phyloP scores from a whole-genome alignment of 495 filamentous ascomycete species.

The Lasiosphaeriaceae sp. region DNA sequence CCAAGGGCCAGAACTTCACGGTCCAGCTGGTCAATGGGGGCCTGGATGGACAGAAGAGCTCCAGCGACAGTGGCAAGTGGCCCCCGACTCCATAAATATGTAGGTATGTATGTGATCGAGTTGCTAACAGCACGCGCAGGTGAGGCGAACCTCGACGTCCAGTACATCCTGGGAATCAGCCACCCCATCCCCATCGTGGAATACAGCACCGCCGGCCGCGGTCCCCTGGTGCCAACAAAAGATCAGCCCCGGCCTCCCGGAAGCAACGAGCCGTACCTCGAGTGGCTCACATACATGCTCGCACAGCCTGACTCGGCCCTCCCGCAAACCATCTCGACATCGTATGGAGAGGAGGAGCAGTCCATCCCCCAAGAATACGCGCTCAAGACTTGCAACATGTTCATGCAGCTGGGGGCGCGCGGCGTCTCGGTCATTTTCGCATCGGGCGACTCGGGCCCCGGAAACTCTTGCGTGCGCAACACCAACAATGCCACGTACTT shows the following conservation, averaged over 20 bases:
- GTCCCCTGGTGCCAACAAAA: slow-evolving; percentile 56
- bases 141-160: slow-evolving; percentile 75
- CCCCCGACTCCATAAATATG: too few species aligned
- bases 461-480: slow-evolving; percentile 63
- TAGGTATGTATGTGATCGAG: background rate
- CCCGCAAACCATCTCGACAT: slow-evolving; percentile 72
- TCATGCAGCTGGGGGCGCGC: slow-evolving; percentile 61
- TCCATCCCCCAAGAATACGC: slow-evolving; percentile 67
- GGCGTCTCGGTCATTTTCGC: slow-evolving; percentile 74
- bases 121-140: slow-evolving; percentile 2
- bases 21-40: slow-evolving; percentile 58
- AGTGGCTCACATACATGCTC: slow-evolving; percentile 59
- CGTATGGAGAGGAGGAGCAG: slow-evolving; percentile 80
- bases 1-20: slow-evolving; percentile 53
- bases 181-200: slow-evolving; percentile 35
- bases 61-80: slow-evolving; percentile 22
- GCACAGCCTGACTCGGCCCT: slow-evolving; percentile 42
- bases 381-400: slow-evolving; percentile 64
- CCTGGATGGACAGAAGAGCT: slow-evolving; percentile 38
- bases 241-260: slow-evolving; percentile 47
- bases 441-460: slow-evolving; percentile 70
- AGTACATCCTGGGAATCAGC: slow-evolving; percentile 59
- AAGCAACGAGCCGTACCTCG: slow-evolving; percentile 75
- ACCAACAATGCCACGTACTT: slow-evolving; percentile 65
- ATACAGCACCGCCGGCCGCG: slow-evolving; percentile 41